Evolutionary conservation across 352 stramenopile species (phyloP).

Genomic region (Plasmopara halstedii): DNA sequence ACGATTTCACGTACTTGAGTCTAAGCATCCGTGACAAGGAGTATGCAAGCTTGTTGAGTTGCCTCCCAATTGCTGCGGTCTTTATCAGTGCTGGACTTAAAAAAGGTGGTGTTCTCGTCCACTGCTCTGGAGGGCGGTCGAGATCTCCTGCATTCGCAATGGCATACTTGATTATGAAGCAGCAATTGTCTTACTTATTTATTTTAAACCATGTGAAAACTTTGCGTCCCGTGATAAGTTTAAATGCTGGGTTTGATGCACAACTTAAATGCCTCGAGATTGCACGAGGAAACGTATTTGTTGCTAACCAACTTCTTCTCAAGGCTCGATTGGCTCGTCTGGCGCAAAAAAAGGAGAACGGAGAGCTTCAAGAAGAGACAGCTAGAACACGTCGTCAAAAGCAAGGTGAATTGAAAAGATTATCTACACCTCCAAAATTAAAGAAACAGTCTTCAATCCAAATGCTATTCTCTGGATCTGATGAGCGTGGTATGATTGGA

Average conservation of each 20-base stretch:
- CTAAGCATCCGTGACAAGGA: constrained; percentile 87
- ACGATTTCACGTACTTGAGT: constrained; percentile 85
- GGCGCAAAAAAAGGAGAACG: constrained; percentile 29
- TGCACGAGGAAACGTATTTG: constrained; percentile 61
- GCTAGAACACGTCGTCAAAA: constrained; percentile 32
- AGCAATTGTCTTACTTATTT: constrained; percentile 42
- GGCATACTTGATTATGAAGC: constrained; percentile 74
- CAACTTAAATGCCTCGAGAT: constrained; percentile 72
- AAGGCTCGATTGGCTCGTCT: constrained; percentile 29
- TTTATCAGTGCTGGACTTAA: constrained; percentile 75
- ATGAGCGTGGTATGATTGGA: constrained; percentile 57
- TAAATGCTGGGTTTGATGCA: constrained; percentile 82
- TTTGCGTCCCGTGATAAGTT: constrained; percentile 51
- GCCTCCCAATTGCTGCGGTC: constrained; percentile 57
- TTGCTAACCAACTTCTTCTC: constrained; percentile 71
- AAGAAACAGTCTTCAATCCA: constrained; percentile 25
- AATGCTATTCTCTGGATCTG: constrained; percentile 22
- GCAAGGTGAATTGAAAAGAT: constrained; percentile 2
- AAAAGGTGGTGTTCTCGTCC: constrained; percentile 66
- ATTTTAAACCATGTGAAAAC: constrained; percentile 42
- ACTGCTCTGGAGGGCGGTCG: constrained; percentile 78
- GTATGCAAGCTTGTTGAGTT: constrained; percentile 83
- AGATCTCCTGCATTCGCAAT: constrained; percentile 73
- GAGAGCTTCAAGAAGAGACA: constrained; percentile 22
- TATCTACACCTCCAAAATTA: constrained; percentile 13